Percentiles rank a stretch among this genome's conserved stretches.
These are phyloP conservation scores for Citrus unshiu DNA, from an alignment of 345 rosid species.

Conservation along the genomic window DNA sequence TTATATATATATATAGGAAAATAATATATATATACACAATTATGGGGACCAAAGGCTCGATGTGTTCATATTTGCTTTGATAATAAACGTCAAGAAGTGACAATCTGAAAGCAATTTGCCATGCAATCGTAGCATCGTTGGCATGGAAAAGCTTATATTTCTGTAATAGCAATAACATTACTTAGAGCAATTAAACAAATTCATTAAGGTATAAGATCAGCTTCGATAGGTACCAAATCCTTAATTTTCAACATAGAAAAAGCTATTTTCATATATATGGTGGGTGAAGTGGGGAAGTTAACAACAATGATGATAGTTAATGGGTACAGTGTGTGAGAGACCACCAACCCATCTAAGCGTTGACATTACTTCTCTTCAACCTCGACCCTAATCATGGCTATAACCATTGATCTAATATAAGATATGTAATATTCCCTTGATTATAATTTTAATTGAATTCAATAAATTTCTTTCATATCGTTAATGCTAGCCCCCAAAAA, in stretches of 20 bases:
- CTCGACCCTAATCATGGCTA: background rate
- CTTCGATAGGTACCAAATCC: constrained; percentile 5
- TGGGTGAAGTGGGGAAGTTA: constrained; percentile 33
- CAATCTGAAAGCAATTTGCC: constrained; percentile 14
- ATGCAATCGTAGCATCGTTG: constrained; percentile 8
- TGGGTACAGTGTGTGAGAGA: constrained; percentile 11
- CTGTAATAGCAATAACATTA: background rate
- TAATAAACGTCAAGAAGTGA: background rate
- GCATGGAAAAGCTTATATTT: background rate
- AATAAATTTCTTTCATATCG: background rate
- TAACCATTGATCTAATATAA: background rate
- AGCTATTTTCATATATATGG: background rate
- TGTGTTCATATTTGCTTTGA: background rate
- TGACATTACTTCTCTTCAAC: constrained; percentile 16
- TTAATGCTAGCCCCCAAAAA: too few relatives aligned
- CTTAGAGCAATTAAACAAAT: background rate
- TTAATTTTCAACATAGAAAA: background rate
- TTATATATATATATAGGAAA: background rate
- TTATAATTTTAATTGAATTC: too few relatives aligned
- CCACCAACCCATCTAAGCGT: constrained; percentile 8
- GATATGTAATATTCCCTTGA: background rate
- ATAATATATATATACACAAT: background rate
- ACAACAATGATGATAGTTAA: constrained; percentile 20
- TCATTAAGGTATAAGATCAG: constrained; percentile 15
- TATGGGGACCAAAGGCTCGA: constrained; percentile 16